Evolutionary conservation across 2,329 filamentous ascomycete genomes (phyloP).

Genomic region (Colletotrichum sp.): DNA sequence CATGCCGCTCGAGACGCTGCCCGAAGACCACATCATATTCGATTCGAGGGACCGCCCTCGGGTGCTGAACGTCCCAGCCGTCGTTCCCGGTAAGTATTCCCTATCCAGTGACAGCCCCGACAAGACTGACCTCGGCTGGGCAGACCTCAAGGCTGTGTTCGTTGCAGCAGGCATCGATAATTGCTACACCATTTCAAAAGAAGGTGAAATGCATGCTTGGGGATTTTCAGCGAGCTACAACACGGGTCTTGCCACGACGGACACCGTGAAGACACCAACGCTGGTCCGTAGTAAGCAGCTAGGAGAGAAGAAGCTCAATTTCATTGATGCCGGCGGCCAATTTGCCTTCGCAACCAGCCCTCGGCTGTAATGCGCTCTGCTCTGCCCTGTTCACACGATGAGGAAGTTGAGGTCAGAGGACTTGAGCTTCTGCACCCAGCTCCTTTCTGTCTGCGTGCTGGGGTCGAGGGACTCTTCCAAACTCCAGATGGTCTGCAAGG

Average conservation of each 20-base stretch:
- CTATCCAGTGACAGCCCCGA: rapidly evolving
- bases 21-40: constrained; percentile 60
- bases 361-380: not conserved
- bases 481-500: constrained; percentile 49
- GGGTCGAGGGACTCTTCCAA: constrained; percentile 27
- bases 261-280: constrained; percentile 69
- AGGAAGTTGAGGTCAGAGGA: constrained; percentile 47
- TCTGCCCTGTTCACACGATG: constrained; percentile 38
- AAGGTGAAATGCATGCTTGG: constrained; percentile 3
- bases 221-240: constrained; percentile 10
- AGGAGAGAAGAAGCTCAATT: not conserved
- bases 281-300: not conserved
- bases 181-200: not conserved
- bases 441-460: constrained; percentile 26
- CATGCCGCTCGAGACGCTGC: constrained; percentile 56
- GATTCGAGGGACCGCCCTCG: constrained; percentile 68
- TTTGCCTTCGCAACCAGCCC: constrained; percentile 8
- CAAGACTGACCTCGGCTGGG: not conserved
- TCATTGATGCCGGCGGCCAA: constrained; percentile 10
- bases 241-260: constrained; percentile 39
- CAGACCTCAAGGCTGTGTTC: constrained; percentile 23
- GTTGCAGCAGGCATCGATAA: constrained; percentile 37
- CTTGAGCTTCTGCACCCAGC: constrained; percentile 51
- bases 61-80: constrained; percentile 58
- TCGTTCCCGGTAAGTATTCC: constrained; percentile 26